Base-by-base conservation (phyloP, 164 flowering plant species). In the Piper betle region DNA sequence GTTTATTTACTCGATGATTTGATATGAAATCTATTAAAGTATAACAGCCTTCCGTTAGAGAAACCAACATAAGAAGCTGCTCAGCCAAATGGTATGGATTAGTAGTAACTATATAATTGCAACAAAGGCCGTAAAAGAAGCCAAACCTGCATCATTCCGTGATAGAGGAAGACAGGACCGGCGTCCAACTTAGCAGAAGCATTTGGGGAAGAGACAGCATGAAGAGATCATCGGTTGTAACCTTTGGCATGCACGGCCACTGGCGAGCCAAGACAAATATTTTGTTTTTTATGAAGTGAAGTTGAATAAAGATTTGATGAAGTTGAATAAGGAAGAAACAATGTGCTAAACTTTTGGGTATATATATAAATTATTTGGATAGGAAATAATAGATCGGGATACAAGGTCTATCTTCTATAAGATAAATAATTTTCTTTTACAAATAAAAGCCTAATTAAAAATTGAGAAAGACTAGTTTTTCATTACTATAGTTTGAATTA, bases 101-200 rank as follows among this genome's bases (percentile, higher is more conserved):
- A 20, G 54, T 13, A 25, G 50, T 3, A 6, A 54, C 37, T 54
- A 3, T 48, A 20, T 3, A 1, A 25, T 25, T 25, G 33, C 33
- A 25, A 25, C 20, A 16, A 20, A 55, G 39, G 16, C 3, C 39
- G n/a, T 54, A 37, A 55, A 39, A 19, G 25, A 11, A 9, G 43
- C 16, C 7, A 39, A 37, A 65, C 68, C 68, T 58, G 68, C 68
- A 64, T 55, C 12, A 64, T 56, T 15, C 66, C 66, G 20, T 64
- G 66, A 54, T 20, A 64, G 46, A 64, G 66, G 57, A 64, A 64
- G 25, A 64, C 66, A 0, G 66, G 66, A 53, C 16, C 20, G 15
- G 38, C 12, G 1, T 33, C 39, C 19, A 19, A 41, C 38, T 17
- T 4, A 6, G 18, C 46, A 20, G 54, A 4, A 10, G 41, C 17